Conservation (phyloP, 495 filamentous ascomycete species). For the Trichocladium uniseriatum region DNA sequence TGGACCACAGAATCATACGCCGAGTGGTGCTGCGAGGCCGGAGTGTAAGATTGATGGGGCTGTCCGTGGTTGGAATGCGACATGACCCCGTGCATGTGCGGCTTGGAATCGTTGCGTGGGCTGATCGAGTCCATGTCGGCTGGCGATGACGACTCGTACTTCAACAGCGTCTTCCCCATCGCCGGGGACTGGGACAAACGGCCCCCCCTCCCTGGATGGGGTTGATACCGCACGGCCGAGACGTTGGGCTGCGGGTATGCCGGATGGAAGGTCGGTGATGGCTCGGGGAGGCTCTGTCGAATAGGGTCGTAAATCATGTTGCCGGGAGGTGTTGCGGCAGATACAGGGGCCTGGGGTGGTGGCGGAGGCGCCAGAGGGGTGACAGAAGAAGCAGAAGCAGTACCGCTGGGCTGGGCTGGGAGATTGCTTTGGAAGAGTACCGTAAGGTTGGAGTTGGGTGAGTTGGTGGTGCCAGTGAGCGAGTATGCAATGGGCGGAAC, state of each 20-base stretch:
- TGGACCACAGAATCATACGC: conserved; percentile 25
- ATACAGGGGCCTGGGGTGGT: conserved; percentile 20
- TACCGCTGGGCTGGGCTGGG: conserved; percentile 6
- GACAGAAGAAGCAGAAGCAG: conserved; percentile 7
- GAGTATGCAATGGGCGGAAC: conserved; percentile 61
- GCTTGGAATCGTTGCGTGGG: conserved; percentile 17
- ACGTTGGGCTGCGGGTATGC: conserved; percentile 40
- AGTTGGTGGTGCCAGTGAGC: conserved; percentile 72
- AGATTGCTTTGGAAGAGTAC: conserved; percentile 52
- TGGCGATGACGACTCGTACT: conserved; percentile 28
- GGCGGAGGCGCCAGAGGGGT: conserved; percentile 8
- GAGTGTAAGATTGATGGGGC: conserved; percentile 16
- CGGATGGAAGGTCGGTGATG: conserved; percentile 34
- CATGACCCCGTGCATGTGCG: conserved; percentile 18
- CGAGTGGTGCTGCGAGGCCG: conserved; percentile 26
- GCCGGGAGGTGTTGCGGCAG: conserved; percentile 36
- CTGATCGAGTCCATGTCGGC: conserved; percentile 23
- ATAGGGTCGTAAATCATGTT: conserved; percentile 48
- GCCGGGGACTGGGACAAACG: conserved; percentile 21
- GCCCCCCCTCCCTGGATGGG: conserved; percentile 14
- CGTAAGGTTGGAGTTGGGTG: conserved; percentile 68
- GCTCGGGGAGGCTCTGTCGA: conserved; percentile 39
- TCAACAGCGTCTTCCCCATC: conserved; percentile 28
- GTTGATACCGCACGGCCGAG: conserved; percentile 34
- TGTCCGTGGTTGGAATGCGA: conserved; percentile 8